Base-by-base conservation (phyloP, 2,329 filamentous ascomycete genomes). In the Dendryphion nanum region DNA sequence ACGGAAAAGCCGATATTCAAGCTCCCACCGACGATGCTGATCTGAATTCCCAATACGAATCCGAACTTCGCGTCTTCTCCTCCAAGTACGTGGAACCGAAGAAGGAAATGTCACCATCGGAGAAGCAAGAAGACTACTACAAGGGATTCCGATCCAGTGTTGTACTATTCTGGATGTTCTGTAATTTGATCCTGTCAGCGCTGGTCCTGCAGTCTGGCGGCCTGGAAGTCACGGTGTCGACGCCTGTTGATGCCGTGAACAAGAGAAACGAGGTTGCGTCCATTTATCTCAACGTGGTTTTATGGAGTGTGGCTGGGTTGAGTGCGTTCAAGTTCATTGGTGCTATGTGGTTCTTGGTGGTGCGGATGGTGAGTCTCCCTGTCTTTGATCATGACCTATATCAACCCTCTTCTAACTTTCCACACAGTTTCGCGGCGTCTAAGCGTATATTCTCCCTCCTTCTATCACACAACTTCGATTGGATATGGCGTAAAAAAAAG, bases 111-210 rank as follows among this genome's bases (percentile, higher is more conserved):
- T 72, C 72, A n/a, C 67, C 77, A 8, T 61, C 71, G 30, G 90
- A 96, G 62, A 88, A 86, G 59, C 91, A 98, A 66, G 89, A 96
- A 73, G 93, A 98, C 65, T 98, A 97, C 70, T 98, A 98, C 77
- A 89, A 90, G 57, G 93, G 90, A 50, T 95, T 98, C 64, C 82
- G 93, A 46, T 94, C 87, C 15, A 81, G 88, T 18, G 90, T 96
- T 51, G 93, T 98, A 19, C 73, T 97, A 35, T 82, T 86, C 50
- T 98, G 93, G 93, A 95, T 98, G 77, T 88, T 97, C 56, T 89
- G 83, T 60, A 98, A 98, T 67, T 86, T 98, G 64, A 89, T 81
- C 1, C 80, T 98, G 5, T 82, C 81, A 1, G 91, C 91, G 1
- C 76, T 94, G 2, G 91, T 98, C 6, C 73, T 98, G 50, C 90